Conservation (phyloP, 805 yeast genomes). For the Wickerhamomyces bovis region DNA sequence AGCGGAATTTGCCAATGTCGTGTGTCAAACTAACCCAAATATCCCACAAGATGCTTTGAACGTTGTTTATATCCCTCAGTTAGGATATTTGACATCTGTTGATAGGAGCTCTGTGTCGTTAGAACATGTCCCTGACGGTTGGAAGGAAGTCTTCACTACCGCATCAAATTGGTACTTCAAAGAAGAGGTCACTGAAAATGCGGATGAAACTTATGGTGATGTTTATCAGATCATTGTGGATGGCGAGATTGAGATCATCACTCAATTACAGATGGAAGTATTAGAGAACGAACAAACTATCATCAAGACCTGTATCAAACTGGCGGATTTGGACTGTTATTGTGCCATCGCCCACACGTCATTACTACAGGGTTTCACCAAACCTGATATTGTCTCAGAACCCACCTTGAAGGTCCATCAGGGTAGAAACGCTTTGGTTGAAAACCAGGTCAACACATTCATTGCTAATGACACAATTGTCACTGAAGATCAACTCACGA, state of each 20-base stretch:
- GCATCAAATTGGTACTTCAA: slow-evolving; percentile 32
- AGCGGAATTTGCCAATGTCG: slow-evolving; percentile 17
- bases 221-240: slow-evolving; percentile 35
- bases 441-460: slow-evolving; percentile 30
- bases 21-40: slow-evolving; percentile 4
- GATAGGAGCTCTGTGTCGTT: slow-evolving; percentile 7
- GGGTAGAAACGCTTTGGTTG: slow-evolving; percentile 45
- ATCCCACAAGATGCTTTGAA: slow-evolving; percentile 21
- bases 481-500: slow-evolving; percentile 21
- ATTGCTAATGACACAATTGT: slow-evolving; percentile 38
- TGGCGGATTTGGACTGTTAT: slow-evolving; percentile 34
- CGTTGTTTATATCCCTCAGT: slow-evolving; percentile 39
- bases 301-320: slow-evolving; percentile 11
- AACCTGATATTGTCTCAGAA: slow-evolving; percentile 28
- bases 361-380: slow-evolving; percentile 19
- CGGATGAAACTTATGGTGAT: slow-evolving; percentile 38
- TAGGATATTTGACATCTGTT: slow-evolving; percentile 35
- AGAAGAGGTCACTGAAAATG: slow-evolving; percentile 21
- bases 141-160: slow-evolving; percentile 36
- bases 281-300: slow-evolving; percentile 11
- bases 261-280: slow-evolving; percentile 25
- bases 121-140: slow-evolving; percentile 10
- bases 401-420: slow-evolving; percentile 26
- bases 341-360: slow-evolving; percentile 31
- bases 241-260: slow-evolving; percentile 35